Conservation (phyloP, 129 eudicot genomes). For the Artemisia annua region DNA sequence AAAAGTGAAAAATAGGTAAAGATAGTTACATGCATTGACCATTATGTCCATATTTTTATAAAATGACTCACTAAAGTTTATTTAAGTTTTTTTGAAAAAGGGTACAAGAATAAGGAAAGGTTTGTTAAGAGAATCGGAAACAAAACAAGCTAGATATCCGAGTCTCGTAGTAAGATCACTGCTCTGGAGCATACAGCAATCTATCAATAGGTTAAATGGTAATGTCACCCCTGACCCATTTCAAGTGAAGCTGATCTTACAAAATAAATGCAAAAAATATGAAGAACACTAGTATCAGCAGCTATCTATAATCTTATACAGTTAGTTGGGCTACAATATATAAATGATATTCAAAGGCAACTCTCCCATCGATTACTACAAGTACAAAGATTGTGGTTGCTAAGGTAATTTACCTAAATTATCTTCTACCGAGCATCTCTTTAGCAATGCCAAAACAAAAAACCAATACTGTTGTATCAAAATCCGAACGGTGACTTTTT, state of each 20-base stretch:
- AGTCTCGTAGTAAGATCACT: too few species aligned
- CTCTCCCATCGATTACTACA: slow-evolving; percentile 15
- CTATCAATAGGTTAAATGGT: too few species aligned
- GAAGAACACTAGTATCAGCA: background rate
- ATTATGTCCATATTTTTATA: too few species aligned
- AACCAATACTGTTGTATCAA: slow-evolving; percentile 28
- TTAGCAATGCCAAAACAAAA: slow-evolving; percentile 18
- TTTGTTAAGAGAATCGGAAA: too few species aligned
- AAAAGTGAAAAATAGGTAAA: too few species aligned
- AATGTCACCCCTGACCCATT: too few species aligned
- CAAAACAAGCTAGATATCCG: too few species aligned
- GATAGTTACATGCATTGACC: too few species aligned
- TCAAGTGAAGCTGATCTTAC: background rate
- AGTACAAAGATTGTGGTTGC: slow-evolving; percentile 25
- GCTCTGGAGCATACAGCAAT: too few species aligned
- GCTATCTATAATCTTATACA: slow-evolving; percentile 23
- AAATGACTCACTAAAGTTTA: too few species aligned
- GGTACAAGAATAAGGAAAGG: too few species aligned
- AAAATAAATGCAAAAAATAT: slow-evolving; percentile 12
- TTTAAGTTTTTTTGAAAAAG: too few species aligned
- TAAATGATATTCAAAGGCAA: slow-evolving; percentile 13
- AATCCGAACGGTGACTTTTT: slow-evolving; percentile 85
- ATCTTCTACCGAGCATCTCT: slow-evolving; percentile 25
- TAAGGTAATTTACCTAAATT: slow-evolving; percentile 19
- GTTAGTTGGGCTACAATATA: slow-evolving; percentile 21